Evolutionary conservation across 768 basidiomycete species (phyloP).

Genomic region (Leucocoprinus birnbaumii): DNA sequence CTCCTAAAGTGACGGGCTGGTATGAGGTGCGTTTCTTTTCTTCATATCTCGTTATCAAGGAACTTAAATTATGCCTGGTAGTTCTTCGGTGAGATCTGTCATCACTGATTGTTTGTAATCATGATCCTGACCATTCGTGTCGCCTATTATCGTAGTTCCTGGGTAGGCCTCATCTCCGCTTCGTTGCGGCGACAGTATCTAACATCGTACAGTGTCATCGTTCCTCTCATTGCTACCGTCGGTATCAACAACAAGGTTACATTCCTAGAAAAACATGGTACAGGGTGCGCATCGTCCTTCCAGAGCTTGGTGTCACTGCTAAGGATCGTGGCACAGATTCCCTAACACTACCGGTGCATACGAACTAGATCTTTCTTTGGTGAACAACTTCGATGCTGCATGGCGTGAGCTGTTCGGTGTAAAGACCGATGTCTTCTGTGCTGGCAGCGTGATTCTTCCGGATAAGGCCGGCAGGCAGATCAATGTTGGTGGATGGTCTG

Average conservation of each 20-base stretch:
- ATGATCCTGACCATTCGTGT: neutral
- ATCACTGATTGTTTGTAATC: neutral
- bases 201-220: constrained; percentile 47
- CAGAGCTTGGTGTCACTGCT: neutral
- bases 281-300: constrained; percentile 34
- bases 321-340: constrained; percentile 27
- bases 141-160: constrained; percentile 32
- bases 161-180: constrained; percentile 32
- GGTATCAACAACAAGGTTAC: constrained; percentile 81
- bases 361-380: constrained; percentile 66
- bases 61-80: constrained; percentile 17
- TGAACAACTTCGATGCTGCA: constrained; percentile 43
- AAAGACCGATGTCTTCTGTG: constrained; percentile 78
- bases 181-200: constrained; percentile 9
- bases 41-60: neutral
- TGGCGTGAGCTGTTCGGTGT: constrained; percentile 75
- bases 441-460: constrained; percentile 69
- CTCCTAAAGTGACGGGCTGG: constrained; percentile 57
- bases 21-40: constrained; percentile 54
- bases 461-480: constrained; percentile 68
- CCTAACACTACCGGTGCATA: constrained; percentile 74
- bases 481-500: constrained; percentile 71
- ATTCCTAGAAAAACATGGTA: constrained; percentile 75
- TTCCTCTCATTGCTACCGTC: constrained; percentile 72
- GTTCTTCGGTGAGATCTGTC: constrained; percentile 41